Evolutionary conservation across 805 yeast genomes (phyloP).

Genomic region (Pichia cephalocereana): DNA sequence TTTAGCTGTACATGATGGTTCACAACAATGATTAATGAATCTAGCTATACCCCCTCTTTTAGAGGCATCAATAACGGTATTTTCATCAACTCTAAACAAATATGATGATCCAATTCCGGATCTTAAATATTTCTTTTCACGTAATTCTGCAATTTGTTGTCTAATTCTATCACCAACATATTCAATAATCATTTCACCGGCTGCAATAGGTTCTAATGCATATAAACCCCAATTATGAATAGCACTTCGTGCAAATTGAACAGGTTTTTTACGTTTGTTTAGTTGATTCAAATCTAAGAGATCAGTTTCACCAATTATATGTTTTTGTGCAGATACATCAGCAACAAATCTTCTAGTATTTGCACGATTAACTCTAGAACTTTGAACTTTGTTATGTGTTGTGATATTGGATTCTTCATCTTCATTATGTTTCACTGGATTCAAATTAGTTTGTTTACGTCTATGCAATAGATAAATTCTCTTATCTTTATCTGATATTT

Average conservation of each 20-base stretch:
- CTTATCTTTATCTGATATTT: slow-evolving; percentile 66
- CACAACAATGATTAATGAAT: slow-evolving; percentile 94
- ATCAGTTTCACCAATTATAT: slow-evolving; percentile 74
- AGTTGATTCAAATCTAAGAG: slow-evolving; percentile 76
- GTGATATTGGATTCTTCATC: slow-evolving; percentile 29
- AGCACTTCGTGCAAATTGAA: slow-evolving; percentile 93
- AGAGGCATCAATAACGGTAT: slow-evolving; percentile 94
- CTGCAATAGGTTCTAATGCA: slow-evolving; percentile 92
- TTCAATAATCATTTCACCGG: slow-evolving; percentile 94
- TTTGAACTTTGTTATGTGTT: slow-evolving; percentile 36
- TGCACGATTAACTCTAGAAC: slow-evolving; percentile 81
- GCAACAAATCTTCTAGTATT: slow-evolving; percentile 83
- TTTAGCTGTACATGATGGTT: slow-evolving; percentile 95
- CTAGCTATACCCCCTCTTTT: slow-evolving; percentile 96
- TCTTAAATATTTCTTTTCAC: slow-evolving; percentile 77
- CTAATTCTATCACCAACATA: slow-evolving; percentile 93
- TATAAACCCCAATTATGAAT: slow-evolving; percentile 98
- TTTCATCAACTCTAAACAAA: slow-evolving; percentile 85
- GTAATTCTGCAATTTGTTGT: slow-evolving; percentile 87
- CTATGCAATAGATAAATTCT: slow-evolving; percentile 77
- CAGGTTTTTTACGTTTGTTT: slow-evolving; percentile 85
- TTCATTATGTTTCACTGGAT: slow-evolving; percentile 56
- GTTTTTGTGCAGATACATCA: slow-evolving; percentile 74
- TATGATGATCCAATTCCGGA: slow-evolving; percentile 96
- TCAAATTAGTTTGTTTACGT: slow-evolving; percentile 51